A percentile compares a stretch with the other conserved stretches of the same genome.
These are phyloP conservation scores for Penicillium sp. DNA, from an alignment of 2,329 filamentous ascomycete genomes.

Conservation along the genomic window DNA sequence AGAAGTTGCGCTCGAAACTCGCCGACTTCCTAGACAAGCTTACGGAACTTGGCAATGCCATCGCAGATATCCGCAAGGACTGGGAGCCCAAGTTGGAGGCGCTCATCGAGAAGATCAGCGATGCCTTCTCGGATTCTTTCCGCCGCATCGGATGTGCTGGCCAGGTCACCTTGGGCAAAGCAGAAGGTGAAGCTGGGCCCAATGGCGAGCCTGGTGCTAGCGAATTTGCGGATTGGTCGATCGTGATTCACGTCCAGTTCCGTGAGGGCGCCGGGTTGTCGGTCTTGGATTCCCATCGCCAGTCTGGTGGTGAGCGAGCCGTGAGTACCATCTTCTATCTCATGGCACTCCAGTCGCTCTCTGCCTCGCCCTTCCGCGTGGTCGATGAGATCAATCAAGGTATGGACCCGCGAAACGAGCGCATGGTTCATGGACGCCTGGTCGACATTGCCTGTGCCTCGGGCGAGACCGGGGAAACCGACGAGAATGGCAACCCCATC, in stretches of 20 bases:
- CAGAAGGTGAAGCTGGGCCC: slow-evolving; percentile 35
- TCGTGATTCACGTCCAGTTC: slow-evolving; percentile 94
- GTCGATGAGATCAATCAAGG: slow-evolving; percentile 99
- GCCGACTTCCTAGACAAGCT: slow-evolving; percentile 56
- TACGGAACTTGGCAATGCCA: slow-evolving; percentile 55
- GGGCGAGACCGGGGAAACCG: slow-evolving; percentile 52
- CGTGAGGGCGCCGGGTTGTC: slow-evolving; percentile 81
- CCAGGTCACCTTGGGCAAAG: slow-evolving; percentile 83
- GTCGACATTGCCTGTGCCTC: slow-evolving; percentile 84
- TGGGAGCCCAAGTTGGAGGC: slow-evolving; percentile 85
- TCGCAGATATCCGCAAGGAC: slow-evolving; percentile 62
- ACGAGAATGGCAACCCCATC: slow-evolving; percentile 37
- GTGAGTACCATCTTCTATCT: slow-evolving; percentile 99
- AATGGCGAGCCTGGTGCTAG: slow-evolving; percentile 47
- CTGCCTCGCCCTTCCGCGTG: slow-evolving; percentile 91
- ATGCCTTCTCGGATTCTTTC: slow-evolving; percentile 91
- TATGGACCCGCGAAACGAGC: slow-evolving; percentile 98
- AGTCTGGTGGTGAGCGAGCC: slow-evolving; percentile 92
- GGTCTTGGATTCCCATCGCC: slow-evolving; percentile 82
- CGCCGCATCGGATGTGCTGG: slow-evolving; percentile 91
- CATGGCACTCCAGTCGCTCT: slow-evolving; percentile 93
- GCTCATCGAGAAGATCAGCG: slow-evolving; percentile 76
- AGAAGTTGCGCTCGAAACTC: slow-evolving; percentile 60
- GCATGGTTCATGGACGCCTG: slow-evolving; percentile 97
- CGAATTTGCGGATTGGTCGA: slow-evolving; percentile 90